phyloP scores from a whole-genome alignment of 2,329 filamentous ascomycete species.

The Aspergillus sp. region DNA sequence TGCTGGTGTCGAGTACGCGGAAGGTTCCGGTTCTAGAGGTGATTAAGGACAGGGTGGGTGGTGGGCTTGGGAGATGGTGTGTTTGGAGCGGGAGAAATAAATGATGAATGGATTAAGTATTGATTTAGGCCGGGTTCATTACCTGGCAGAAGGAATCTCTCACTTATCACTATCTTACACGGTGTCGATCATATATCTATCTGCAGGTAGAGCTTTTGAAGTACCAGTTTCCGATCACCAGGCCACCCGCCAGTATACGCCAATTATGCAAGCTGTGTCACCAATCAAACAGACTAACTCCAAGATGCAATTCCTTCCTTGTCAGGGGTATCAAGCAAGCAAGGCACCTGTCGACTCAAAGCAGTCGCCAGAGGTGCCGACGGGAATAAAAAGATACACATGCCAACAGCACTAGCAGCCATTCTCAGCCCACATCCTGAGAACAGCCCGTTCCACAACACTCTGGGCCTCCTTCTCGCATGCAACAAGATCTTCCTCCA shows the following conservation, averaged over 20 bases:
- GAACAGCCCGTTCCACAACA: constrained; percentile 45
- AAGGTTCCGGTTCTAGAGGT: constrained; percentile 34
- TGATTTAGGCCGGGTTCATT: background rate
- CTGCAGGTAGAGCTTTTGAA: background rate
- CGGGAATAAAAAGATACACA: background rate
- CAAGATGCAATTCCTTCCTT: constrained; percentile 20
- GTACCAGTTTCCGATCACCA: background rate
- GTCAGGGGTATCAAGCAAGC: constrained; percentile 28
- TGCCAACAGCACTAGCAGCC: constrained; percentile 16
- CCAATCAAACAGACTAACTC: constrained; percentile 25
- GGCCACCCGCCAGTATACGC: constrained; percentile 17
- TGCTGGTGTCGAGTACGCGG: constrained; percentile 34
- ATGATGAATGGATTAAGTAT: background rate
- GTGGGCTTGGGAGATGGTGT: constrained; percentile 38
- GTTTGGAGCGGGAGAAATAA: constrained; percentile 22
- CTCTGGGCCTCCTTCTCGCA: constrained; percentile 43
- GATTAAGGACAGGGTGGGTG: constrained; percentile 40
- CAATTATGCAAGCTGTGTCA: constrained; percentile 14
- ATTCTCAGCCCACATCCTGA: constrained; percentile 41
- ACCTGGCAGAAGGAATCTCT: background rate
- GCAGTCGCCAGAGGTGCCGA: background rate
- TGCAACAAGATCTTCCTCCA: constrained; percentile 38
- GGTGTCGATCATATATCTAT: background rate
- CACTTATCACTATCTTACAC: constrained; percentile 8
- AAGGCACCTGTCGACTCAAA: constrained; percentile 1